These are phyloP conservation scores for Leishmania tropica DNA, from an alignment of 208 protist genomes.

Conservation along the genomic window DNA sequence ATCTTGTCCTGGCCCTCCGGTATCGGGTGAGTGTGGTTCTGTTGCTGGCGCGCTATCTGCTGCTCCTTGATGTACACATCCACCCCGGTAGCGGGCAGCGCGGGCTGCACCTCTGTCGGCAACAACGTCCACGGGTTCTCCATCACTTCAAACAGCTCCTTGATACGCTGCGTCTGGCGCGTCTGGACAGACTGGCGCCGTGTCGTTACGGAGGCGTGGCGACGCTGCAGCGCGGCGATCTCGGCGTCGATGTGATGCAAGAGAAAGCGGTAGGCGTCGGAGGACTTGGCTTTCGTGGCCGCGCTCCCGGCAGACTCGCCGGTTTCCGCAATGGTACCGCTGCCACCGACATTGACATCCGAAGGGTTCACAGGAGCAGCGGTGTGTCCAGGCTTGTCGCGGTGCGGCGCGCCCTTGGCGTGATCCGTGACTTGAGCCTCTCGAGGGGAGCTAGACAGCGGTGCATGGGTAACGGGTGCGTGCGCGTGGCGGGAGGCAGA, in stretches of 20 bases:
- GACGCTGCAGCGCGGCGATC: conserved; percentile 66
- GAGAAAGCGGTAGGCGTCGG: conserved; percentile 77
- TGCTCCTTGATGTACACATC: conserved; percentile 84
- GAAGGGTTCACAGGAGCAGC: background rate
- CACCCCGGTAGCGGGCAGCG: conserved; percentile 62
- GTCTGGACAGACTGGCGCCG: conserved; percentile 45
- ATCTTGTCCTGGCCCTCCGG: conserved; percentile 53
- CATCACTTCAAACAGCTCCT: conserved; percentile 72
- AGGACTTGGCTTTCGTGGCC: conserved; percentile 27
- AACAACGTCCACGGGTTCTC: conserved; percentile 76
- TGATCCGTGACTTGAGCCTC: background rate
- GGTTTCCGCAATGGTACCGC: background rate
- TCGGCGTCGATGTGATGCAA: conserved; percentile 82
- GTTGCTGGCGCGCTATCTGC: conserved; percentile 28
- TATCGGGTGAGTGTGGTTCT: background rate
- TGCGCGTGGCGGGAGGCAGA: background rate
- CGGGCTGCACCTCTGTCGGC: conserved; percentile 41
- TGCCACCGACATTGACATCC: background rate
- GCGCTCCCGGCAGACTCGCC: background rate
- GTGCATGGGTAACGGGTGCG: background rate
- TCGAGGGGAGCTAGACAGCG: conserved; percentile 5
- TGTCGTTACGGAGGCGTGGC: conserved; percentile 50
- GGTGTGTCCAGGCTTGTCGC: background rate
- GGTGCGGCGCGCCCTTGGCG: background rate
- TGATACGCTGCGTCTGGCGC: conserved; percentile 49